Evolutionary conservation across 31 red algal species (phyloP), one percentile per base, ranked within the genome.

Genomic region (Asparagopsis taxiformis): DNA sequence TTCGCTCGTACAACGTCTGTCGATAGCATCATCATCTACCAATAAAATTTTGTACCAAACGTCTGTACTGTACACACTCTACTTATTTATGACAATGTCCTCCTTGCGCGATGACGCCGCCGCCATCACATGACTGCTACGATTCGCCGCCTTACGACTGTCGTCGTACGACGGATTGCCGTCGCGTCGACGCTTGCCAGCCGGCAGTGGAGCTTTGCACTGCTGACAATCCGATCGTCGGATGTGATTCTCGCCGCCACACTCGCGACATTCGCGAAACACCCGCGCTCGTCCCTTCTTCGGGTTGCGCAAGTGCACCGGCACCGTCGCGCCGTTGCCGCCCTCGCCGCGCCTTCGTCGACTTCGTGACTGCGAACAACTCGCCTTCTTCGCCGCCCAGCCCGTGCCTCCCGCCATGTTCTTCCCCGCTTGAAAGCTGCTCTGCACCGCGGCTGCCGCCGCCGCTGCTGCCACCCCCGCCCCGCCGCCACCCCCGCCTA

Each of bases 1-100:
- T 79, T 31, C 75, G 43, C 31, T 79, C 56, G 61, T 61, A 79
- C 44, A 59, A 59, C 4, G 37, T 61, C 7, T 79, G 75, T 28
- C 36, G 54, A 21, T 66, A 66, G 25, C 41, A 13, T 13, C 13
- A 46, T 13, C n/a, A n/a, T n/a, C n/a, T n/a, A n/a, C n/a, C n/a
- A n/a, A n/a, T n/a, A n/a, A n/a, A n/a, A n/a, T n/a, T n/a, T n/a
- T n/a, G n/a, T n/a, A n/a, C n/a, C n/a, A n/a, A n/a, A n/a, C n/a
- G n/a, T n/a, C n/a, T n/a, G n/a, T n/a, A n/a, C n/a, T n/a, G n/a
- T n/a, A n/a, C n/a, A n/a, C n/a, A n/a, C n/a, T n/a, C n/a, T n/a
- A n/a, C n/a, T n/a, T n/a, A n/a, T n/a, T n/a, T n/a, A n/a, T n/a
- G n/a, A n/a, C n/a, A n/a, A n/a, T n/a, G n/a, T n/a, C n/a, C n/a